Evolutionary conservation across 2,329 filamentous ascomycete species (phyloP), one percentile per base, ranked within the genome.

Genomic region (Aspergillus sp.): DNA sequence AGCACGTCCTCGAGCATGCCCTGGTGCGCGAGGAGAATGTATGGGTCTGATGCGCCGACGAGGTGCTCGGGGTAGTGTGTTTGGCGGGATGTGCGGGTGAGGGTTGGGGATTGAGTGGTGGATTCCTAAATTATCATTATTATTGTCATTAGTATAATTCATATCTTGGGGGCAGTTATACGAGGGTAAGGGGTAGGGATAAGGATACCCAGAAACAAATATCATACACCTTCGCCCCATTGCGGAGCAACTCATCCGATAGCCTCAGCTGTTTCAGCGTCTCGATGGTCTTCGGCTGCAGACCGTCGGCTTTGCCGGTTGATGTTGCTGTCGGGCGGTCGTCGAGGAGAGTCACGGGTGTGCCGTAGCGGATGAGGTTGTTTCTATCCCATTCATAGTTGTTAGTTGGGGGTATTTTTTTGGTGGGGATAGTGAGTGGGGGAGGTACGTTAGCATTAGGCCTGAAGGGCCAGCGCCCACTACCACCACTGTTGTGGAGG

Each of bases 271-370:
- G 89, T 63, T 86, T 84, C 67, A 91, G 84, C 0, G 89, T 92
- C 78, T 92, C 89, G 68, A 92, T 90, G 1, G 89, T 89, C 76
- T 92, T 92, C 48, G 89, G 89, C 69, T 92, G 89, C 55, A 92
- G 79, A 43, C 89, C 89, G 73, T 92, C 90, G 63, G 89, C 89
- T 59, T 85, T 80, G 45, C 89, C 89, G 8, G 87, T 88, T 5
- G 85, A 81, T 1, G 90, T 92, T 69, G 86, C 86, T 67, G 89
- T 85, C 36, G 84, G 79, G 64, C 89, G 80, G 70, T 91, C 88
- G 76, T 92, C 90, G 52, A 91, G 80, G 48, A 91, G 82, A 43
- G 83, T 81, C 3, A 85, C 82, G 58, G 85, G 85, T 68, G 91
- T 85, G 13, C 89, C 89, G 68, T 85, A 90, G 8, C 88, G 82